Evolutionary conservation across 2,329 filamentous ascomycete species (phyloP), one percentile per base, ranked within the genome.

Genomic region (Trichoderma citrinoviride): DNA sequence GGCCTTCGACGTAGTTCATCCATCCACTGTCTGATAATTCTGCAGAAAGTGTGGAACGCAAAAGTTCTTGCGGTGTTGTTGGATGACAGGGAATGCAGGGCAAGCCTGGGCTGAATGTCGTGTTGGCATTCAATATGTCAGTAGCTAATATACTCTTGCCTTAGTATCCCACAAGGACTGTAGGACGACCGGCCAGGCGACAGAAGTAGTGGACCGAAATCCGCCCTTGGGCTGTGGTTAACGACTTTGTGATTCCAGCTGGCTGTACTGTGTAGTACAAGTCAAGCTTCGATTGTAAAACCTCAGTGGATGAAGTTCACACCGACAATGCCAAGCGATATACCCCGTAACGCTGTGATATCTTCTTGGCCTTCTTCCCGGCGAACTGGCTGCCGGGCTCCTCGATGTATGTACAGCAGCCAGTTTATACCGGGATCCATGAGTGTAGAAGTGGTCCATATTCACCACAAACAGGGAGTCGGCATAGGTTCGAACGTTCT

Each of bases 151-250:
- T 50, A 41, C 21, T 41, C 21, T n/a, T 62, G 40, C 19, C 58
- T 37, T 60, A 41, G 29, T n/a, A 50, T 19, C 44, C 14, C 27
- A 44, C 44, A 49, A 40, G 44, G 37, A 27, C 53, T 5, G 41
- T 21, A 37, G 10, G 33, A 14, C 25, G 6, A 29, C 19, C 7
- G 15, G 25, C 47, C 37, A 37, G n/a, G 25, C 21, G 46, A 12
- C 29, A 27, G 54, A 47, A 47, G n/a, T 12, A 50, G 58, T 54
- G 58, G 58, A 62, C 40, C 57, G 21, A 52, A 47, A 61, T 41
- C 37, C 33, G 46, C 33, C 33, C 37, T 27, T 54, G 25, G 58
- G 37, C 49, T 53, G 40, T 19, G 47, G 7, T 14, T 54, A 25
- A 54, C 21, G 23, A 44, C 25, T 15, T 47, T 17, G 19, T 44